Base-by-base conservation (phyloP, 2,329 filamentous ascomycete genomes). In the Sclerotiophoma versabilis region DNA sequence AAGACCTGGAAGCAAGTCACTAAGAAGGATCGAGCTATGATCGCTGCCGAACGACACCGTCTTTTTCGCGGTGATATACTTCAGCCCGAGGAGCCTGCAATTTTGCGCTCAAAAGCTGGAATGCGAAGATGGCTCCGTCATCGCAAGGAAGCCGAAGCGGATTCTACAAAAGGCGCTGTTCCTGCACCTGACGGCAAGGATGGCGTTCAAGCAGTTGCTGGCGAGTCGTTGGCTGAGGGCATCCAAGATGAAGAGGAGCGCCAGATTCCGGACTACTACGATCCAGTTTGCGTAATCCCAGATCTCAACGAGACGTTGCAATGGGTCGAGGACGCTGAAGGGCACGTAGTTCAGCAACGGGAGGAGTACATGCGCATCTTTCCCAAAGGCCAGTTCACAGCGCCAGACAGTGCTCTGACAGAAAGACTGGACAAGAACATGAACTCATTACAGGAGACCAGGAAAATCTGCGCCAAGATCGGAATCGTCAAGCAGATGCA, bases 401-500 rank as follows among this genome's bases (percentile, higher is more conserved):
- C 92, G 8, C 90, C 92, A 0, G 82, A 87, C 27, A 90, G 92
- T 71, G 84, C 83, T 47, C 77, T 99, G 29, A 82, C 89, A 1
- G 86, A 86, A 64, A 93, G 89, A 71, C 89, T 99, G 76, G 91
- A 97, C 64, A 85, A 87, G 49, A 99, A 99, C 66, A 91, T 98
- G 76, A 86, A 87, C 57, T 93, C 97, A 71, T 93, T 99, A 83
- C 95, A 99, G 74, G 93, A 98, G 69, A 99, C 95, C 0, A 85
- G 95, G 64, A 98, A 97, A 72, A 84, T 99, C 25, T 96, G 92
- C 68, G 92, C 92, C 10, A 99, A 98, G 77, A 96, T 99, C 72
- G 89, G 91, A 42, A 92, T 99, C 58, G 95, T 99, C 73, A 99
- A 98, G 79, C 95, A 99, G 78, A 99, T 99, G 95, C 95, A 99